phyloP scores from a whole-genome alignment of 495 filamentous ascomycete species.

The Melanomma pulvis-pyrius region DNA sequence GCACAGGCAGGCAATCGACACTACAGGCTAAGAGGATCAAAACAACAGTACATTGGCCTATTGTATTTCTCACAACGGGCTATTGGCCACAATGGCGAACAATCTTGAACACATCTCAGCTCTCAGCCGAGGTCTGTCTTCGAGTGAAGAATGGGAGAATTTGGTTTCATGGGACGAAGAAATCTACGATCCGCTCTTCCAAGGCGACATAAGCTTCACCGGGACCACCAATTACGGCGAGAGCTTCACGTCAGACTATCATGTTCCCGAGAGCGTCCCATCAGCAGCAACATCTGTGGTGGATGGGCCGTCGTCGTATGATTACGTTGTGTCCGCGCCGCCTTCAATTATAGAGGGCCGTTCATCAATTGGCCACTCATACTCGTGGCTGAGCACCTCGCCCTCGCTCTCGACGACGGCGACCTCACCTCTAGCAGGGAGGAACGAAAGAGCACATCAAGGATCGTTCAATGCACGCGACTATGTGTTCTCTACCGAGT shows the following conservation, averaged over 20 bases:
- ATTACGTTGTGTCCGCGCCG: conserved; percentile 22
- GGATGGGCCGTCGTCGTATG: conserved; percentile 18
- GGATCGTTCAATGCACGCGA: not conserved
- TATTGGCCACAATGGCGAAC: conserved; percentile 14
- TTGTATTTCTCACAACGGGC: no score
- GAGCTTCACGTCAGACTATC: conserved; percentile 5
- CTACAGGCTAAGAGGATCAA: no score
- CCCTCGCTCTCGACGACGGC: conserved; percentile 23
- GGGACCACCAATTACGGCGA: not conserved
- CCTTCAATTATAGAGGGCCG: conserved; percentile 17
- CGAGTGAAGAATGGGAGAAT: conserved; percentile 25
- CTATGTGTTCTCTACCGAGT: not conserved
- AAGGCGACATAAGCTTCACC: conserved; percentile 27
- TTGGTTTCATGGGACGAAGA: conserved; percentile 28
- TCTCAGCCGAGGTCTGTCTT: conserved; percentile 2
- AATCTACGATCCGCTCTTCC: conserved; percentile 31
- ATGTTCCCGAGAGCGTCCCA: conserved; percentile 21
- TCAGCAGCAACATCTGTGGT: conserved; percentile 22
- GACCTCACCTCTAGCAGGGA: conserved; percentile 18
- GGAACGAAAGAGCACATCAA: not conserved
- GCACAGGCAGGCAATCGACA: no score
- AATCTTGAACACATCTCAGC: conserved; percentile 4
- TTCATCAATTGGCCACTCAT: conserved; percentile 10
- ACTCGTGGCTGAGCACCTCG: conserved; percentile 22
- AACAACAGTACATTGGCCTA: no score